These are phyloP conservation scores for Debaryomyces tyrocola DNA, from an alignment of 805 yeast species.

Conservation along the genomic window DNA sequence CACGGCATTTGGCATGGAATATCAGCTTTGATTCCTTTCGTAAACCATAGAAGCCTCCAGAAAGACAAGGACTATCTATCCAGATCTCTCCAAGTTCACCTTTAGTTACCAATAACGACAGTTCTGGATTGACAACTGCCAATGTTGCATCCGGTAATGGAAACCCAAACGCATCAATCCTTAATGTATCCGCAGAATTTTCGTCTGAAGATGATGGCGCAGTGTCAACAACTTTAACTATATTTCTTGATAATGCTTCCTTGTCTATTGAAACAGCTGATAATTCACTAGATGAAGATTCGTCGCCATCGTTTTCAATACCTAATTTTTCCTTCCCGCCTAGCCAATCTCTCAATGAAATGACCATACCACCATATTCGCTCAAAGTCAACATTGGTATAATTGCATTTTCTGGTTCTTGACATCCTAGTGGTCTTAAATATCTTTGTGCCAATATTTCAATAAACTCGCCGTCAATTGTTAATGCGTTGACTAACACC, in stretches of 20 bases:
- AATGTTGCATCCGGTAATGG: conserved; percentile 93
- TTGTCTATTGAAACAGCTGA: conserved; percentile 73
- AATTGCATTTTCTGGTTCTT: conserved; percentile 68
- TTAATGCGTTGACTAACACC: conserved; percentile 85
- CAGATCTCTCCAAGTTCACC: conserved; percentile 93
- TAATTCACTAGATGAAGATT: conserved; percentile 35
- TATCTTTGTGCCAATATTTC: conserved; percentile 87
- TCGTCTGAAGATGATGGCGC: conserved; percentile 53
- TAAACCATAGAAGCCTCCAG: conserved; percentile 86
- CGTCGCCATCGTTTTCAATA: conserved; percentile 36
- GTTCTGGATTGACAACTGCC: conserved; percentile 94
- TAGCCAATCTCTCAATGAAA: conserved; percentile 89
- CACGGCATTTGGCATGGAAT: conserved; percentile 80
- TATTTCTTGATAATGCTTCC: conserved; percentile 68
- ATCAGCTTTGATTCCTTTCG: conserved; percentile 64
- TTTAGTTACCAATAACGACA: conserved; percentile 66
- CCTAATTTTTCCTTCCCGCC: conserved; percentile 68
- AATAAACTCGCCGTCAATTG: conserved; percentile 91
- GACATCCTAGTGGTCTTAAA: conserved; percentile 87
- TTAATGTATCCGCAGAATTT: conserved; percentile 38
- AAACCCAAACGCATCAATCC: conserved; percentile 90
- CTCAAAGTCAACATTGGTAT: conserved; percentile 86
- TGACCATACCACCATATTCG: conserved; percentile 96
- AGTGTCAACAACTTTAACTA: conserved; percentile 64
- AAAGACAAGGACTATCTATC: conserved; percentile 91